These are phyloP conservation scores for Gossypium rotundifolium DNA, from an alignment of 345 rosid genomes.

Conservation along the genomic window DNA sequence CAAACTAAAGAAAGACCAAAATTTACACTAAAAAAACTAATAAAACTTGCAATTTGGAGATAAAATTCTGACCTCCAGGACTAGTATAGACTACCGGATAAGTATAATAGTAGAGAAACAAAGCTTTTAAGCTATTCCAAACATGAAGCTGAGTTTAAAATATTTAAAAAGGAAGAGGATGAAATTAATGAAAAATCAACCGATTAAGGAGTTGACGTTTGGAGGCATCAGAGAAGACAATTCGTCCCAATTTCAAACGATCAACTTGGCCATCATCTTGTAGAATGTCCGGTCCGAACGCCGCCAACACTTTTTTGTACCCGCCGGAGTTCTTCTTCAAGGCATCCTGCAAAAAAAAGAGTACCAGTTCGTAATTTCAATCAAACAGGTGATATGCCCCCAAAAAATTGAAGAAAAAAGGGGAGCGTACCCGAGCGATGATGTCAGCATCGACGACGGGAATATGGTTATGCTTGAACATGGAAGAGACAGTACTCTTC, in stretches of 20 bases:
- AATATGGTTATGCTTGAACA: slow-evolving; percentile 60
- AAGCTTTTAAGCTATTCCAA: background rate
- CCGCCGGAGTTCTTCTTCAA: slow-evolving; percentile 60
- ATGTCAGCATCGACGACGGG: slow-evolving; percentile 80
- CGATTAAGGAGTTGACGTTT: slow-evolving; percentile 50
- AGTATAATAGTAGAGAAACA: background rate
- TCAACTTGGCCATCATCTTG: slow-evolving; percentile 56
- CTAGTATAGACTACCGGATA: too few species aligned
- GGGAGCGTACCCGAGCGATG: slow-evolving; percentile 55
- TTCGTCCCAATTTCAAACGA: slow-evolving; percentile 63
- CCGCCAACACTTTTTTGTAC: slow-evolving; percentile 51
- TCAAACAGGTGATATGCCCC: background rate
- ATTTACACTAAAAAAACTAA: background rate
- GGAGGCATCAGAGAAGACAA: slow-evolving; percentile 72
- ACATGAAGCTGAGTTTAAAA: background rate
- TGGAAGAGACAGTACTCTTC: slow-evolving; percentile 76
- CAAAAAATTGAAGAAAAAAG: background rate
- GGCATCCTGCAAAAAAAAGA: slow-evolving; percentile 37
- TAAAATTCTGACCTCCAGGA: background rate
- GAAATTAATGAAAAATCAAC: slow-evolving; percentile 22
- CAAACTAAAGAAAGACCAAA: background rate
- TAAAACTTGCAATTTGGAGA: background rate
- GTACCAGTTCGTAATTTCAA: background rate
- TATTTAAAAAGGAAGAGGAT: too few species aligned
- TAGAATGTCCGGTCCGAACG: slow-evolving; percentile 56